phyloP scores from a whole-genome alignment of 495 filamentous ascomycete genomes.

The Xanthoparmelia taractica region DNA sequence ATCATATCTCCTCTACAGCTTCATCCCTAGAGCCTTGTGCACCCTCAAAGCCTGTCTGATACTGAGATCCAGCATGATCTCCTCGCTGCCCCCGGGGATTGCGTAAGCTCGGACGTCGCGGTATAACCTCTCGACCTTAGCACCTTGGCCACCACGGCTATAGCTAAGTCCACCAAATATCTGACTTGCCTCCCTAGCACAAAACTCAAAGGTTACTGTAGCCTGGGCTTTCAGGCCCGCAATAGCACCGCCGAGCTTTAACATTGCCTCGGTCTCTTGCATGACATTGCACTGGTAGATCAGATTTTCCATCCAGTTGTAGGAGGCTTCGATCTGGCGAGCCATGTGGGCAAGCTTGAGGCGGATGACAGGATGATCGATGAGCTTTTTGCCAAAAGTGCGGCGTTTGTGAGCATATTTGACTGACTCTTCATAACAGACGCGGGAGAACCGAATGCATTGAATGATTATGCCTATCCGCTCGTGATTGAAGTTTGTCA shows the following conservation, averaged over 20 bases:
- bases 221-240: conserved; percentile 88
- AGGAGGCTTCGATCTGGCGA: conserved; percentile 89
- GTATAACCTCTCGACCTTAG: conserved; percentile 92
- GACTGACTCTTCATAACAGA: conserved; percentile 92
- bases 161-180: conserved; percentile 96
- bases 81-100: conserved; percentile 92
- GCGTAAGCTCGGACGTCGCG: conserved; percentile 96
- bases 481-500: conserved; percentile 99
- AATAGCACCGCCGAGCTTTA: conserved; percentile 90
- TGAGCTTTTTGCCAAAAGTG: conserved; percentile 91
- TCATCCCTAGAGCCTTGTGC: conserved; percentile 89
- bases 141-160: conserved; percentile 86
- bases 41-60: conserved; percentile 89
- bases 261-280: conserved; percentile 91
- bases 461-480: conserved; percentile 98
- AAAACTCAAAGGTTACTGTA: conserved; percentile 93
- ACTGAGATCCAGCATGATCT: conserved; percentile 97
- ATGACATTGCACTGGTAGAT: conserved; percentile 89
- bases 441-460: conserved; percentile 86
- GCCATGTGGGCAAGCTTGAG: conserved; percentile 98
- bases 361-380: conserved; percentile 95
- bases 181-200: conserved; percentile 90
- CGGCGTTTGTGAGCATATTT: conserved; percentile 95
- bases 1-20: conserved; percentile 52
- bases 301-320: conserved; percentile 95